Percentiles rank a stretch among this genome's conserved stretches.
phyloP scores from a whole-genome alignment of 768 basidiomycete species.

The Austroboletus eburneus region DNA sequence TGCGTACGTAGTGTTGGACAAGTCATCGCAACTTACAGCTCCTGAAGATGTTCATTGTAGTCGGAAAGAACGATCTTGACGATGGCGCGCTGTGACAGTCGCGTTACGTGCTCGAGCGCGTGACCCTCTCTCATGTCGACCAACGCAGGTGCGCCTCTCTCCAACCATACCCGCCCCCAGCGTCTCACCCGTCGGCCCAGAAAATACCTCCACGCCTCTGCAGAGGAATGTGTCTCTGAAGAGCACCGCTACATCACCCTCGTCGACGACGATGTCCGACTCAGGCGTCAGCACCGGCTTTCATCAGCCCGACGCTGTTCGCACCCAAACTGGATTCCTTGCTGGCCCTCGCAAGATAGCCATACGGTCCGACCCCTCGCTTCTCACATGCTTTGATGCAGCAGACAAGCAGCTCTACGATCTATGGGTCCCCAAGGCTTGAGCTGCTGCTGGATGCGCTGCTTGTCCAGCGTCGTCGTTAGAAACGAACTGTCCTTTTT shows the following conservation, averaged over 20 bases:
- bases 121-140: constrained; percentile 7
- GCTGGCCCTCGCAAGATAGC: constrained; percentile 36
- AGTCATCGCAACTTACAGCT: constrained; percentile 51
- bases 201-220: constrained; percentile 11
- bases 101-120: constrained; percentile 22
- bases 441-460: neutral
- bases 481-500: too few relatives aligned
- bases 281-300: constrained; percentile 21
- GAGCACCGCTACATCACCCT: constrained; percentile 19
- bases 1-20: constrained; percentile 1
- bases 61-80: constrained; percentile 15
- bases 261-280: constrained; percentile 33
- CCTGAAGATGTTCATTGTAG: constrained; percentile 79
- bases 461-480: neutral
- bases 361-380: constrained; percentile 61
- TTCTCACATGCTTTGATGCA: constrained; percentile 72
- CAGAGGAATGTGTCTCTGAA: constrained; percentile 8
- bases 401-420: constrained; percentile 74
- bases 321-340: constrained; percentile 20
- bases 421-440: constrained; percentile 58
- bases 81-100: constrained; percentile 24
- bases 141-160: constrained; percentile 7
- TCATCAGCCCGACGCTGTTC: constrained; percentile 16
- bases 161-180: neutral
- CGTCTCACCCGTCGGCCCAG: constrained; percentile 2